Evolutionary conservation across 352 stramenopile genomes (phyloP), one percentile per base, ranked within the genome.

Genomic region (Pythium brassicae): DNA sequence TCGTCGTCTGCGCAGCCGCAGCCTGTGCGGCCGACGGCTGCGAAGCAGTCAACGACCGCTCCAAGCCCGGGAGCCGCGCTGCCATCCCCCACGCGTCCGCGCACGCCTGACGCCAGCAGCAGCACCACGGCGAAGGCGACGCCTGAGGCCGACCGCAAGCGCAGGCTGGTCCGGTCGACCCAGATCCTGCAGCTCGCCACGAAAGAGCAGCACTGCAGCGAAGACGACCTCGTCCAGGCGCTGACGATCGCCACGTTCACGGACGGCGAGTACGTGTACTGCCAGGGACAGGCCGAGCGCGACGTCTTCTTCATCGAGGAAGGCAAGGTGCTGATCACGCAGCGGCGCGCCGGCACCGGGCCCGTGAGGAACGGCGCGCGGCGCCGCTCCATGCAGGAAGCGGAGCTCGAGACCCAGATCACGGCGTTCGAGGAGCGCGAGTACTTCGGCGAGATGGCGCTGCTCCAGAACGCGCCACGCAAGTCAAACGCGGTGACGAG

Each of bases 271-370:
- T 83, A 84, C 65, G 79, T 93, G 59, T 86, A 78, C 50, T 68
- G 42, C 15, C 76, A 93, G 57, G 83, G 78, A 15, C 68, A 89
- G 11, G 11, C 51, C 2, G 78, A 84, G 22, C 65, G 67, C n/a
- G 77, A 83, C 20, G 29, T 91, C 7, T 78, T 72, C 59, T 86
- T 93, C 55, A 81, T 93, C 43, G 78, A 91, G 39, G 71, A 84
- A 55, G 83, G 83, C 10, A 76, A 76, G 32, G 77, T 93, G 35
- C 63, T 83, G 39, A 79, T 91, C 57, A 87, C 79, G 19, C 80
- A 87, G 50, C 74, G 74, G 11, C 59, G 61, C 27, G 44, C 39
- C 5, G 53, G 39, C 20, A 62, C 39, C 4, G 35, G 57, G 12
- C 39, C 47, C 19, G 22, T 50, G 0, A 59, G 63, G 48, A 44